Evolutionary conservation across 768 basidiomycete genomes (phyloP).

Genomic region (Boletus vermiculosoides): DNA sequence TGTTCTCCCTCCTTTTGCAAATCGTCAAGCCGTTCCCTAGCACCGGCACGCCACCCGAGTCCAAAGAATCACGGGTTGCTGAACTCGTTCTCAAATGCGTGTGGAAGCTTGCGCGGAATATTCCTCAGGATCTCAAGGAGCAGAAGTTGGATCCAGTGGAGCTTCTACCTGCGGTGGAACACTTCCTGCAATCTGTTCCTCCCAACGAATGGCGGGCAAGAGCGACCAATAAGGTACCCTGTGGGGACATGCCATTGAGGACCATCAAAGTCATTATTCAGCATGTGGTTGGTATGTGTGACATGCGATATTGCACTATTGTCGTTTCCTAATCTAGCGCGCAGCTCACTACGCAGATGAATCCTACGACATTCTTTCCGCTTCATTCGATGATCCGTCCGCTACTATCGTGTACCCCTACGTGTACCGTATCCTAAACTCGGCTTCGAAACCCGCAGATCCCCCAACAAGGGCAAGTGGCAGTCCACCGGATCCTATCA

Average conservation of each 20-base stretch:
- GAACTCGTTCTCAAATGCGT: conserved; percentile 95
- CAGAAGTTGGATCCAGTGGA: conserved; percentile 81
- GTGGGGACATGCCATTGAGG: conserved; percentile 96
- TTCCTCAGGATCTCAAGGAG: conserved; percentile 86
- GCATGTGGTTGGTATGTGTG: conserved; percentile 85
- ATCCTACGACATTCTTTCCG: conserved; percentile 86
- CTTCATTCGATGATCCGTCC: conserved; percentile 93
- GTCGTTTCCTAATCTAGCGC: conserved; percentile 17
- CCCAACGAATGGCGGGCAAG: conserved; percentile 96
- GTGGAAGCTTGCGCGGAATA: conserved; percentile 95
- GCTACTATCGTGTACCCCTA: conserved; percentile 97
- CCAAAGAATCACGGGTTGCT: conserved; percentile 84
- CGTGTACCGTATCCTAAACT: conserved; percentile 87
- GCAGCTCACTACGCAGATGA: conserved; percentile 82
- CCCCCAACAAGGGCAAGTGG: conserved; percentile 23
- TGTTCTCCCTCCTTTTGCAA: conserved; percentile 79
- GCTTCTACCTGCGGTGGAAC: conserved; percentile 88
- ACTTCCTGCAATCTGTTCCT: conserved; percentile 88
- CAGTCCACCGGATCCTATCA: conserved; percentile 37
- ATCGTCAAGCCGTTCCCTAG: conserved; percentile 82
- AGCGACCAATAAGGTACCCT: conserved; percentile 86
- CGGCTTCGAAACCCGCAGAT: conserved; percentile 47
- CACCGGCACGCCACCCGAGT: conserved; percentile 67
- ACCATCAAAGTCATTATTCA: conserved; percentile 99
- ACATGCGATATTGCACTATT: conserved; percentile 1